Percentiles rank a stretch among this genome's conserved stretches.
Evolutionary conservation across 371 early-diverging fungal species (phyloP).

Genomic region (Dinochytrium kinnereticum): DNA sequence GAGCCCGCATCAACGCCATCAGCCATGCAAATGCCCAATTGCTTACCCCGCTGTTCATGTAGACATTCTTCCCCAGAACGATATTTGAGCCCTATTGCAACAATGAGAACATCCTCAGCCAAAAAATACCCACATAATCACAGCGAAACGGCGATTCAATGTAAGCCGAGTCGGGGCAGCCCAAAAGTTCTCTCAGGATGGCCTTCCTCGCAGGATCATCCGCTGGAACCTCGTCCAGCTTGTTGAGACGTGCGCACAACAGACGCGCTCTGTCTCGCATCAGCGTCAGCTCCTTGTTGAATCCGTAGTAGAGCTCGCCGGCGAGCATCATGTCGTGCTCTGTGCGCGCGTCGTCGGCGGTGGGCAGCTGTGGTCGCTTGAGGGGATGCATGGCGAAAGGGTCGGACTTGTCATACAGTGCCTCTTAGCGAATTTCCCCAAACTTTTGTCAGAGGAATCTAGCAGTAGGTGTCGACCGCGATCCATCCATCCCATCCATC

Average conservation of each 20-base stretch:
- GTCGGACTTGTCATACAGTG: background rate
- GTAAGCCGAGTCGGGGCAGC: conserved; percentile 51
- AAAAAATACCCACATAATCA: conserved; percentile 53
- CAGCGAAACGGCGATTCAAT: conserved; percentile 69
- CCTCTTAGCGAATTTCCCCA: background rate
- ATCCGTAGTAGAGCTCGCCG: conserved; percentile 69
- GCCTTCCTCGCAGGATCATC: conserved; percentile 23
- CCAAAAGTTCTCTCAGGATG: conserved; percentile 60
- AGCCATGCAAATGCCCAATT: conserved; percentile 19
- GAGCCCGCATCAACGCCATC: conserved; percentile 23
- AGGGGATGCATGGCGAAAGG: conserved; percentile 10
- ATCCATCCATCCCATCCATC: background rate
- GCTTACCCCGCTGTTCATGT: conserved; percentile 45
- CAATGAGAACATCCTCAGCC: background rate
- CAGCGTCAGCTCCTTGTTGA: conserved; percentile 59
- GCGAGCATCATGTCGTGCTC: conserved; percentile 70
- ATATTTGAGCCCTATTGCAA: conserved; percentile 66
- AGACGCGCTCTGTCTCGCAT: conserved; percentile 56
- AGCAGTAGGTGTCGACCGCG: background rate
- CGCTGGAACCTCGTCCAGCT: conserved; percentile 10
- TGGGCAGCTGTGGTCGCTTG: conserved; percentile 12
- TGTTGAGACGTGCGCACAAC: conserved; percentile 55
- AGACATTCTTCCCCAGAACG: conserved; percentile 66
- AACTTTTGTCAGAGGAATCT: background rate
- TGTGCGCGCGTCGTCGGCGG: conserved; percentile 11